Evolutionary conservation across 2,329 filamentous ascomycete species (phyloP).

Genomic region (Pseudogymnoascus destructans): DNA sequence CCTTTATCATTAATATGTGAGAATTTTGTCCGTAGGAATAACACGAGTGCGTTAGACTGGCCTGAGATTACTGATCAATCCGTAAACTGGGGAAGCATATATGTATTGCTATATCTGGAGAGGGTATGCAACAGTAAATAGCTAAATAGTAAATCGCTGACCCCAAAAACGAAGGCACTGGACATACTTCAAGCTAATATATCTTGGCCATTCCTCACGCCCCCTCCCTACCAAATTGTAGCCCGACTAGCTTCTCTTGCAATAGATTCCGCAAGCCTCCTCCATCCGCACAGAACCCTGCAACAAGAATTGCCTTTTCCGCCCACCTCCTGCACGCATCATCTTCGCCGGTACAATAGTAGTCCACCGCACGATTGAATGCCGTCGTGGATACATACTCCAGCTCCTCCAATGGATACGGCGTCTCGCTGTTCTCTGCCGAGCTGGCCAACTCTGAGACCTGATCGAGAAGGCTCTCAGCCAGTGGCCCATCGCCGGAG

Average conservation of each 20-base stretch:
- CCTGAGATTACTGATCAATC: not conserved
- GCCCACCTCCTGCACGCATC: constrained; percentile 36
- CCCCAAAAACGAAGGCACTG: not conserved
- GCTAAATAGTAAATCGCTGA: not conserved
- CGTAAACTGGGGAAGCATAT: not conserved
- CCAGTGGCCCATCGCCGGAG: constrained; percentile 37
- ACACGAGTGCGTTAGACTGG: not conserved
- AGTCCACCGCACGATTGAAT: constrained; percentile 60
- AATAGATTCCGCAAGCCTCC: constrained; percentile 21
- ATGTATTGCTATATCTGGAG: not conserved
- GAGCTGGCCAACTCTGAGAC: constrained; percentile 26
- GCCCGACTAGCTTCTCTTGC: constrained; percentile 20
- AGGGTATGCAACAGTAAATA: not conserved
- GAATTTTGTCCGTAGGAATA: not conserved
- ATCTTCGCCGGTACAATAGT: constrained; percentile 43
- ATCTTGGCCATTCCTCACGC: not conserved
- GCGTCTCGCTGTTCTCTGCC: constrained; percentile 29
- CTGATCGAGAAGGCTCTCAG: constrained; percentile 51
- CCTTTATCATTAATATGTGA: not conserved
- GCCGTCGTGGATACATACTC: constrained; percentile 61
- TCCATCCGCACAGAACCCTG: constrained; percentile 22
- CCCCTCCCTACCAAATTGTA: constrained; percentile 19
- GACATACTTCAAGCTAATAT: not conserved
- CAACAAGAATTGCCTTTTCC: constrained; percentile 24
- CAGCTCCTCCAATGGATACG: constrained; percentile 54